Evolutionary conservation across 2,329 filamentous ascomycete genomes (phyloP), one percentile per base, ranked within the genome.

Genomic region (Aspergillus fischeri): DNA sequence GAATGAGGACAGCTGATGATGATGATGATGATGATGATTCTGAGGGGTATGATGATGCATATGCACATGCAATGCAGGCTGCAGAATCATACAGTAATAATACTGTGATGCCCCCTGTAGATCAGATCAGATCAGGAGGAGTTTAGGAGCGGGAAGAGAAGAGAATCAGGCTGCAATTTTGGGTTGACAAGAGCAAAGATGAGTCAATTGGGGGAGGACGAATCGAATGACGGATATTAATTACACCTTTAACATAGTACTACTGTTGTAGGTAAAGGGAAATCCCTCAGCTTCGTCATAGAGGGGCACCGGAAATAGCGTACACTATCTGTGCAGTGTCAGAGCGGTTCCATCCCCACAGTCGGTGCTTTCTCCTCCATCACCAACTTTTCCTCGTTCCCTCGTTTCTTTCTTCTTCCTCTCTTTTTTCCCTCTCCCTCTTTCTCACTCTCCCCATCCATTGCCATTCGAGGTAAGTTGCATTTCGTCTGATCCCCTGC

Each of bases 381-480:
- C 54, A 52, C 50, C 52, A 28, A n/a, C 17, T 51, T 51, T 20
- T 52, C 48, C 17, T 20, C 29, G 11, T 17, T 35, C 6, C 11
- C 32, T 35, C 29, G 3, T 35, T 35, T 35, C 29, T 14, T 41
- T 51, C 50, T 17, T 20, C 50, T 44, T 51, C 38, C 17, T 53
- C 25, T 32, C 32, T 49, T 58, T 17, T 53, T 11, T 49, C 17
- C 50, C 49, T 42, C n/a, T 45, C 35, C 48, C 25, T 49, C 54
- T 52, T 7, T 49, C 32, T 29, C 38, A 49, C 49, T 42, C 29
- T 45, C 47, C 47, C 41, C 25, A 28, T 38, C 38, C 29, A 25
- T 49, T 41, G 21, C 42, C 42, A 17, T 56, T 49, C 42, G 53
- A 60, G 53, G 57, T 59, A 51, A 20, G 56, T 58, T 25, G 42